Evolutionary conservation across 2,329 filamentous ascomycete species (phyloP).

Genomic region (Aspergillus sp.): DNA sequence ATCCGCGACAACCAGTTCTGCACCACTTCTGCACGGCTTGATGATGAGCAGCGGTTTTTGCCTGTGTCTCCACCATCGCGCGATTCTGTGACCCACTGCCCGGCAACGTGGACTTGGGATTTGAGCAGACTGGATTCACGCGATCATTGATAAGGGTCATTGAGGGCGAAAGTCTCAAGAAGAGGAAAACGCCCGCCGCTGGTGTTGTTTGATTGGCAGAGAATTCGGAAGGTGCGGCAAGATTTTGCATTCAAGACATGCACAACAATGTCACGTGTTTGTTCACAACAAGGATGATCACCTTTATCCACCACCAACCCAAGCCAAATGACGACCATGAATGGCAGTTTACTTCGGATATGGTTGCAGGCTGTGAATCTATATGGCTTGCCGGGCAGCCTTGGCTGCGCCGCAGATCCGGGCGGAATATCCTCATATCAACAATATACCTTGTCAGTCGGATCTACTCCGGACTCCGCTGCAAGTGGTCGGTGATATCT

Average conservation of each 20-base stretch:
- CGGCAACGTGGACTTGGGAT: not conserved
- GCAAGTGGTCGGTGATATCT: too few species aligned
- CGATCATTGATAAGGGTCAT: not conserved
- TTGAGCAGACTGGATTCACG: not conserved
- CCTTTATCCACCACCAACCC: not conserved
- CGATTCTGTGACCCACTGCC: not conserved
- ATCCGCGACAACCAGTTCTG: not conserved
- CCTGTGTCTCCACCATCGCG: not conserved
- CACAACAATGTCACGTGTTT: not conserved
- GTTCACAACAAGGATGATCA: not conserved
- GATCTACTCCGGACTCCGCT: not conserved
- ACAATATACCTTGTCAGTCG: not conserved
- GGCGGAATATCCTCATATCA: not conserved
- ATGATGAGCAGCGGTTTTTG: not conserved
- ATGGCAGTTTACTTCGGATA: not conserved
- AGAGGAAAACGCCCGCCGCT: not conserved
- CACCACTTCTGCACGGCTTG: not conserved
- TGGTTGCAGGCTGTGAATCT: not conserved
- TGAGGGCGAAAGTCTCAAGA: not conserved
- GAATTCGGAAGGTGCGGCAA: not conserved
- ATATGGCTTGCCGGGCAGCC: not conserved
- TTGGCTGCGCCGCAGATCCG: not conserved
- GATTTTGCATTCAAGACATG: not conserved
- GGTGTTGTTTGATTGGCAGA: not conserved
- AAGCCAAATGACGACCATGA: not conserved